These are phyloP conservation scores for Botrytis elliptica DNA, from an alignment of 2,329 filamentous ascomycete genomes.

Conservation along the genomic window DNA sequence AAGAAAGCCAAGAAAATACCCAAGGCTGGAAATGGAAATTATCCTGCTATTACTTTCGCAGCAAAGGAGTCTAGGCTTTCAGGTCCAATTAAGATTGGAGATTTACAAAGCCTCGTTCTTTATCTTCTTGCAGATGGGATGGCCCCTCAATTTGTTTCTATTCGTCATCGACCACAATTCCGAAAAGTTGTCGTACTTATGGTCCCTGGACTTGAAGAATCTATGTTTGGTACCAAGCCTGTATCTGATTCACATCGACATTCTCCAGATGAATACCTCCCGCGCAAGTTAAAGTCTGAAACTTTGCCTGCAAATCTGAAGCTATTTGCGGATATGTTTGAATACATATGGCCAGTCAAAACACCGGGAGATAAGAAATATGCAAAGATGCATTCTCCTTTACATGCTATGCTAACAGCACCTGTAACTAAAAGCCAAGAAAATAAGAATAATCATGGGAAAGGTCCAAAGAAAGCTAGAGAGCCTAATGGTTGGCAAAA, in stretches of 20 bases:
- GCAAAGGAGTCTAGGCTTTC: slow-evolving; percentile 54
- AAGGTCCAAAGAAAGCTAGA: slow-evolving; percentile 58
- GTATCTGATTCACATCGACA: slow-evolving; percentile 35
- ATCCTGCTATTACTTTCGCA: slow-evolving; percentile 60
- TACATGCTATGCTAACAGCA: slow-evolving; percentile 79
- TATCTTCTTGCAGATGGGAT: slow-evolving; percentile 67
- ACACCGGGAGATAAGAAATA: slow-evolving; percentile 83
- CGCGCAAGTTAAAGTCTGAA: slow-evolving; percentile 51
- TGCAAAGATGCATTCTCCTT: slow-evolving; percentile 79
- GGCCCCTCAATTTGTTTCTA: slow-evolving; percentile 63
- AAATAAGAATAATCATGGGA: slow-evolving; percentile 44
- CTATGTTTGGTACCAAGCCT: slow-evolving; percentile 70
- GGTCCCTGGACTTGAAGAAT: slow-evolving; percentile 86
- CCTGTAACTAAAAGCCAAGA: slow-evolving; percentile 69
- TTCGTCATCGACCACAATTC: slow-evolving; percentile 62
- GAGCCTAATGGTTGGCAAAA: slow-evolving; percentile 69
- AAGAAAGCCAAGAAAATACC: slow-evolving; percentile 64
- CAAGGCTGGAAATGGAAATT: slow-evolving; percentile 53
- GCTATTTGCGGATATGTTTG: slow-evolving; percentile 78
- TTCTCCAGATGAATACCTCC: slow-evolving; percentile 60
- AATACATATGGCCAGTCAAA: slow-evolving; percentile 84
- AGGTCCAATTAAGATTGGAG: slow-evolving; percentile 60
- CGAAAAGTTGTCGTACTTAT: slow-evolving; percentile 84
- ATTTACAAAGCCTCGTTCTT: slow-evolving; percentile 61
- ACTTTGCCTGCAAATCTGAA: slow-evolving; percentile 55